Evolutionary conservation across 2,329 filamentous ascomycete genomes (phyloP), one percentile per base, ranked within the genome.

Genomic region (Pyricularia sp.): DNA sequence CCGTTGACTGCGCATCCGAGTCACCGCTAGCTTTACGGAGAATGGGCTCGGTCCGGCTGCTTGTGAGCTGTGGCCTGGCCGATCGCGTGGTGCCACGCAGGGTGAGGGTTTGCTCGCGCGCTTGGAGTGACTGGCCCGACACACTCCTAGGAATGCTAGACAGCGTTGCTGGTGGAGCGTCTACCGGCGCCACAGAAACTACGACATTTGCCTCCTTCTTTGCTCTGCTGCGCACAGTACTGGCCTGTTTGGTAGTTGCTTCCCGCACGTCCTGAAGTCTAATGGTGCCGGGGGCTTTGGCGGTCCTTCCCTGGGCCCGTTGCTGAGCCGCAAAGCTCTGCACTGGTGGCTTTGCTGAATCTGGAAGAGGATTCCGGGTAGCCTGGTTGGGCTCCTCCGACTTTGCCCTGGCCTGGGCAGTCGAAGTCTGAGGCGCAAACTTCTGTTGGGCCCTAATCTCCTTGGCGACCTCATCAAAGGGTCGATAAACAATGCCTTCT

Each of bases 261-360:
- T 67, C 65, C 9, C 42, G 65, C 2, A 28, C 26, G 4, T 67
- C 65, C 65, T 67, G 23, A 36, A 67, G 25, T 9, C 17, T 5
- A 23, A 31, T 23, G 12, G 65, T 23, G 17, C 23, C 42, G 1
- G 36, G 10, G 7, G 33, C 26, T 50, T 67, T 67, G 14, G 36
- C 42, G 14, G 85, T 82, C 69, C 81, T 82, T 72, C 81, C 81
- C 71, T 88, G 86, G 28, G 86, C 85, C 72, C 88, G 80, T 72
- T 90, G 88, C 72, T 90, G 88, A 3, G 88, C 88, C 14, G 88
- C 88, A 76, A 89, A 90, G 74, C 88, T 90, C 74, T 90, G 87
- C 11, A 86, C 86, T 2, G 83, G 85, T 50, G 82, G 77, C 4
- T 26, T 55, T 7, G 64, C 25, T n/a, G 64, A 33, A 4, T 81